Evolutionary conservation across 306 rosid genomes (phyloP), one percentile per base, ranked within the genome.

Genomic region (Pyrus communis): DNA sequence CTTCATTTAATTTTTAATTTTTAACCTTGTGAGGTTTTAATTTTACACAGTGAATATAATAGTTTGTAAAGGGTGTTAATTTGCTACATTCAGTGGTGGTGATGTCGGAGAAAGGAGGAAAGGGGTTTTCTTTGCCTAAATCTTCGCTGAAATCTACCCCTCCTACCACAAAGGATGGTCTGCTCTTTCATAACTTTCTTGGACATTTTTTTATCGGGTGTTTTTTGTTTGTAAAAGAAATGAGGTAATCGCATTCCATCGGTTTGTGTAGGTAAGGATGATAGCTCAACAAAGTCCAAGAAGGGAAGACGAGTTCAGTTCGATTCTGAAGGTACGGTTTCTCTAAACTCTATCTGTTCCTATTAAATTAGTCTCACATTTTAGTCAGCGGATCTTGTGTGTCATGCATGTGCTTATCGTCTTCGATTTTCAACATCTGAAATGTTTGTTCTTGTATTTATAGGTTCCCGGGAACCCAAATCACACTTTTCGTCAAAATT

Each of bases 291-390:
- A 64, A 92, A 89, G 82, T 78, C 89, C 31, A 80, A 83, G 71
- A 90, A 77, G 83, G 90, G 87, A 68, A 92, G 87, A 85, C 92
- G 67, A 82, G 97, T 89, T 80, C 95, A 95, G 77, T 95, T 95
- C 77, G 76, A 87, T 38, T 42, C 67, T 62, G 85, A 84, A 86
- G 93, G 97, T 94, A 35, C 22, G 25, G 45, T 54, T 66, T 65
- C 66, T 28, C 8, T 2, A 11, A 11, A 28, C 68, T 21, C 33
- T 22, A 52, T 61, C 3, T 12, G 3, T 65, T 61, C 67, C 74
- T 57, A 40, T 38, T 38, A 19, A 30, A 9, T 61, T 61, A 27
- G 15, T 61, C 17, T 52, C 22, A 21, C 11, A 11, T 35, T 35
- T 18, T 54, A 8, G 18, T 49, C 3, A 25, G 19, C 15, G 55